Base-by-base conservation (phyloP, 1,139 yeast species). In the Kodamaea sp. region DNA sequence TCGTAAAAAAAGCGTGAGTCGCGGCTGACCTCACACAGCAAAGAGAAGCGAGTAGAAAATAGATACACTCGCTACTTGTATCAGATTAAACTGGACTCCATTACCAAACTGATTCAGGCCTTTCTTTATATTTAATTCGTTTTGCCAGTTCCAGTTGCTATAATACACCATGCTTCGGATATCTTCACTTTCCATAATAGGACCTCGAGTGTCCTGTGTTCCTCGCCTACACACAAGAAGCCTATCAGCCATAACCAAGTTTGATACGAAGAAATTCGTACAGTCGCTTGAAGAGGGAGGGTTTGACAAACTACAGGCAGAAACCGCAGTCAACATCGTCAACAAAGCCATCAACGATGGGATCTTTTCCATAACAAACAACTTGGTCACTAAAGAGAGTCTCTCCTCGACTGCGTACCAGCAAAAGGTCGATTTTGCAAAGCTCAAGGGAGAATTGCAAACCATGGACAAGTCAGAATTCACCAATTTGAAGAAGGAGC, bases 371-470 rank as follows among this genome's bases (percentile, higher is more conserved):
- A 80, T 89, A 19, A 81, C 92, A 14, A 73, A 80, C 31, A 85
- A 84, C 51, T 66, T 90, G 37, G 95, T 90, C 12, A 78, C 89
- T 24, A 83, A 87, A 48, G 96, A 89, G 49, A 80, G 82, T 27
- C 71, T 90, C 31, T 79, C 88, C 13, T 81, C 92, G 42, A 77
- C 90, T 48, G 83, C 96, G 6, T 92, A 92, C 59, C 96, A 90
- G 55, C 98, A 92, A 52, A 87, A 92, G 52, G 97, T 92, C 21
- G 97, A 90, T 59, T 92, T 92, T 70, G 95, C 96, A 28, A 90
- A 90, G 56, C 73, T 90, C 41, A 84, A 89, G 56, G 95, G 95
- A 23, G 97, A 90, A 58, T 70, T 90, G 35, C 90, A 86, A 53
- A 82, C 90, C 29, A 78, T 87, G 64, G 98, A 92, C 63, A 81